These are phyloP conservation scores for Rhizomucor pusillus DNA, from an alignment of 371 early-diverging fungal species.

Conservation along the genomic window DNA sequence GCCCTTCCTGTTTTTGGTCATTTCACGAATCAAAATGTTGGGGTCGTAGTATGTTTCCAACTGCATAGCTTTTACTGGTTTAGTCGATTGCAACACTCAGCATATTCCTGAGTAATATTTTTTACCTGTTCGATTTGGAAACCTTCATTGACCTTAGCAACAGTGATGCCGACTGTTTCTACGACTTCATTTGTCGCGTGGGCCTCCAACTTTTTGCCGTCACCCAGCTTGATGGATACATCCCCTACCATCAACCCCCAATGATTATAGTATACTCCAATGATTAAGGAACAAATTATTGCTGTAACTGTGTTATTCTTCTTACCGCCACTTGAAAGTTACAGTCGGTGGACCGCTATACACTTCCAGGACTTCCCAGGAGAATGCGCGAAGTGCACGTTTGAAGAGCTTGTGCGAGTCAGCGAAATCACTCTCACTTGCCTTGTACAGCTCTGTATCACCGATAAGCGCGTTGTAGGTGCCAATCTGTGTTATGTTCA, in stretches of 20 bases:
- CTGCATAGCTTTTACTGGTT: too few relatives aligned
- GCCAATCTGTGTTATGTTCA: conserved; percentile 29
- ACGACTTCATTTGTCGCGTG: conserved; percentile 42
- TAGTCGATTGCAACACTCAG: too few relatives aligned
- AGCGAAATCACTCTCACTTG: conserved; percentile 47
- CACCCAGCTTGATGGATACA: conserved; percentile 34
- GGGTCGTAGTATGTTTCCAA: conserved; percentile 49
- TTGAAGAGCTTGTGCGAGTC: conserved; percentile 55
- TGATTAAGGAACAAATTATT: background rate
- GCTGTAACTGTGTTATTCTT: too few relatives aligned
- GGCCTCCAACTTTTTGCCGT: conserved; percentile 41
- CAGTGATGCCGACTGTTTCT: conserved; percentile 43
- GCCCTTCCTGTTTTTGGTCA: conserved; percentile 40
- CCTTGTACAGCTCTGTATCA: conserved; percentile 50
- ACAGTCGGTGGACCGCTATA: conserved; percentile 51
- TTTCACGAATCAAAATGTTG: conserved; percentile 41
- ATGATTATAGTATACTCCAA: conserved; percentile 18
- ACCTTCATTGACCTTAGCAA: conserved; percentile 46
- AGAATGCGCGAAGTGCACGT: conserved; percentile 45
- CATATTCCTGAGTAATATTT: background rate
- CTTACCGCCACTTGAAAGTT: conserved; percentile 52
- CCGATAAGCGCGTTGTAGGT: conserved; percentile 60
- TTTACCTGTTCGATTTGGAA: conserved; percentile 40
- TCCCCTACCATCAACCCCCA: conserved; percentile 50
- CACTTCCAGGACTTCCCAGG: conserved; percentile 53